Base-by-base conservation (phyloP, 2,329 filamentous ascomycete genomes). In the Colletotrichum simmondsii region DNA sequence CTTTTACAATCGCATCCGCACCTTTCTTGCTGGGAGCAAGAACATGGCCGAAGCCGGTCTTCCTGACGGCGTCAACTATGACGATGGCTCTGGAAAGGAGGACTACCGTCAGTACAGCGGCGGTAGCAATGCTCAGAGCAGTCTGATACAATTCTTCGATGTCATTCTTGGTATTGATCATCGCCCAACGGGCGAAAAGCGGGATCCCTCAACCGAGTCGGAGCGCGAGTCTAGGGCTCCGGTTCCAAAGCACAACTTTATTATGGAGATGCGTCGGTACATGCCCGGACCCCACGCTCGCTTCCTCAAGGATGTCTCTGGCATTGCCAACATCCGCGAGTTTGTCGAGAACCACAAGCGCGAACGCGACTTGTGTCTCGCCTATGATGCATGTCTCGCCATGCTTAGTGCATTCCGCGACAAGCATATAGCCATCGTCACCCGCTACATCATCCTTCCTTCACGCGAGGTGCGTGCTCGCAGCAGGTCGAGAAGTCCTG, bases 141-240 rank as follows among this genome's bases (percentile, higher is more conserved):
- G 95, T 71, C 86, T 98, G 72, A 97, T 99, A 74, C 97, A 99
- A 78, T 98, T 98, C 86, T 98, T 98, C 79, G 97, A 99, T 81
- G 91, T 98, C 62, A 92, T 94, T 2, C 90, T 99, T 2, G 95
- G 95, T 56, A 90, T 99, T 65, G 92, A 97, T 80, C 97, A 99
- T 82, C 92, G 94, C 10, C 95, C 96, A 0, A 98, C 97, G 0
- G 96, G 96, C 52, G 91, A 94, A 76, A 92, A 89, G 81, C 84
- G 85, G 22, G 85, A 85, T 59, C 77, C 82, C 19, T 79, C 83
- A 2, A 82, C 84, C 14, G 84, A 85, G 28, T 82, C 83, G 5
- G 87, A 87, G 46, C 85, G 86, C 64, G 88, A 89, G 56, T 77
- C 79, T 7, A 78, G 78, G 77, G 85, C 74, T 65, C 74, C 78